phyloP scores from a whole-genome alignment of 306 rosid species.

The Abrus precatorius region DNA sequence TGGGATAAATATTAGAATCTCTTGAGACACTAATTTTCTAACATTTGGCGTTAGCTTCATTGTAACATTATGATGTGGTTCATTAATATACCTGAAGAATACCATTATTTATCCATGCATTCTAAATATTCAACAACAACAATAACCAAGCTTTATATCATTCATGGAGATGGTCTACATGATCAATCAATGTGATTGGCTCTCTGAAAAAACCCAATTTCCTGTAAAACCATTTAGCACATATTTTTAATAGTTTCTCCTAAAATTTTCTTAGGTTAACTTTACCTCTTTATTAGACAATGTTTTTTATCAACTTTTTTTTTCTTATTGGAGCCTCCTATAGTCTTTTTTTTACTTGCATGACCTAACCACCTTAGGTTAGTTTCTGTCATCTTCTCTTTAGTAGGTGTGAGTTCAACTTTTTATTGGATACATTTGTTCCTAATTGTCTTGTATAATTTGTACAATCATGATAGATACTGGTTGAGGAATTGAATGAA shows the following conservation, averaged over 20 bases:
- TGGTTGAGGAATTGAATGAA: not conserved
- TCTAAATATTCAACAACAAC: not conserved
- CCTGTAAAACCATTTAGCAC: not conserved
- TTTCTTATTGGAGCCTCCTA: not conserved
- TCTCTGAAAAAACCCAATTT: not conserved
- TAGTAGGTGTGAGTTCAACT: not conserved
- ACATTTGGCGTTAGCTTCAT: not conserved
- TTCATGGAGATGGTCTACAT: not conserved
- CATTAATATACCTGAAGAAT: not conserved
- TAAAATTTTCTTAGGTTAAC: not conserved
- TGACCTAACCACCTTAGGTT: not conserved
- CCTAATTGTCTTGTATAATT: not conserved
- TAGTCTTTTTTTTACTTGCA: not conserved
- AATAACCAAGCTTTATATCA: conserved; percentile 6
- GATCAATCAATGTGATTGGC: not conserved
- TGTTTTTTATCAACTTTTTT: conserved; percentile 2
- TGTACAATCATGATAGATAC: not conserved
- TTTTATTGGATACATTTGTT: conserved; percentile 10
- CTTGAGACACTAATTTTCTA: not conserved
- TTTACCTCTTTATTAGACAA: conserved; percentile 14
- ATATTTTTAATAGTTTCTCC: not conserved
- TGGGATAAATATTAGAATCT: not conserved
- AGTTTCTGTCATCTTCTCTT: not conserved
- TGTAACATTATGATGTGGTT: not conserved
- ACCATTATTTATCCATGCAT: not conserved